Percentiles rank a stretch among this genome's conserved stretches.
phyloP scores from a whole-genome alignment of 257 asterid genomes.

The Knoxia roxburghii region DNA sequence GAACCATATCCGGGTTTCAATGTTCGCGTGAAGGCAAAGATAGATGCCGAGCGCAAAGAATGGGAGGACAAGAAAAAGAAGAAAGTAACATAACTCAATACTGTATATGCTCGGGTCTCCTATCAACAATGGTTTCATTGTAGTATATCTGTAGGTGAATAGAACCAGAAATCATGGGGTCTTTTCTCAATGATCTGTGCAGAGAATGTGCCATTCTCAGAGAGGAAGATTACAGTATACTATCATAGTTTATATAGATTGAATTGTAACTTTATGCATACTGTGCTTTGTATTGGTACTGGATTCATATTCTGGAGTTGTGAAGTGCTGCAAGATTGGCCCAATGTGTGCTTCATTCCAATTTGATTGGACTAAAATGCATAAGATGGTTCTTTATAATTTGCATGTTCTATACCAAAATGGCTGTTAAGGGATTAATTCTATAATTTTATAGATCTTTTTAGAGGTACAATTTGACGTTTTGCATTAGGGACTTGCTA shows the following conservation, averaged over 20 bases:
- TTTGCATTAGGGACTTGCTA: too few species aligned
- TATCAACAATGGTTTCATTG: not conserved
- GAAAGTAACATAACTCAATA: slow-evolving; percentile 37
- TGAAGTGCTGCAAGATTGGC: not conserved
- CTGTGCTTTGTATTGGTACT: not conserved
- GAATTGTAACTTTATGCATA: too few species aligned
- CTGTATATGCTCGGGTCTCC: too few species aligned
- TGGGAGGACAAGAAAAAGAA: slow-evolving; percentile 68
- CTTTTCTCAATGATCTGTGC: not conserved
- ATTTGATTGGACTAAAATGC: too few species aligned
- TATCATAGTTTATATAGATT: not conserved
- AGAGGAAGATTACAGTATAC: not conserved
- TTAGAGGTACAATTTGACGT: too few species aligned
- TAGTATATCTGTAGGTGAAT: not conserved
- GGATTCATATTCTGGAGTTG: not conserved
- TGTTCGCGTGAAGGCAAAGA: slow-evolving; percentile 47
- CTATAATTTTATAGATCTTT: too few species aligned
- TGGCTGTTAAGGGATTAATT: too few species aligned
- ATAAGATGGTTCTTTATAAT: too few species aligned
- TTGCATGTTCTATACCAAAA: too few species aligned
- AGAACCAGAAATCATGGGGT: not conserved
- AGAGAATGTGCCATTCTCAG: not conserved
- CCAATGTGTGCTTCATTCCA: not conserved
- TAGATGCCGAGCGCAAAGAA: slow-evolving; percentile 60
- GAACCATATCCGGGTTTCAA: slow-evolving; percentile 93